Percentiles rank a stretch among this genome's conserved stretches.
Evolutionary conservation across 2,329 filamentous ascomycete species (phyloP).

Genomic region (Annulohypoxylon truncatum): DNA sequence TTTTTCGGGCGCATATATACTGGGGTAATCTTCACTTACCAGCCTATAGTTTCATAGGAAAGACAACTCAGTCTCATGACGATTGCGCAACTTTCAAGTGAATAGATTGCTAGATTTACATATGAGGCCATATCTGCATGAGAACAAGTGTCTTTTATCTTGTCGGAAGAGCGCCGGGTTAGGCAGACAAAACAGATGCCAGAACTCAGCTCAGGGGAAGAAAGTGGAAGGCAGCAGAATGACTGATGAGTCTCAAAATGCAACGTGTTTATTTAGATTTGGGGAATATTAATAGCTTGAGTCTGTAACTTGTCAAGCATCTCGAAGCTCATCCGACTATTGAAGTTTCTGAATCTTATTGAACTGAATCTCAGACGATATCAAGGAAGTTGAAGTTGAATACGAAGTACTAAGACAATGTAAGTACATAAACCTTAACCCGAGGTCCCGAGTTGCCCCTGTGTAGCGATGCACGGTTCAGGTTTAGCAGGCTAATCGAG

Average conservation of each 20-base stretch:
- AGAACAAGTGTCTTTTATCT: slow-evolving; percentile 21
- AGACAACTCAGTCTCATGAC: background rate
- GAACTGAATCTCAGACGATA: background rate
- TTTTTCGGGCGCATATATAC: background rate
- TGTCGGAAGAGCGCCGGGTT: background rate
- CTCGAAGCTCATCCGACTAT: background rate
- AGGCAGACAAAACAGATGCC: slow-evolving; percentile 32
- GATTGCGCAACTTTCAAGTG: background rate
- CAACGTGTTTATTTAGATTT: slow-evolving; percentile 25
- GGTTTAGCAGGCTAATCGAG: slow-evolving; percentile 14
- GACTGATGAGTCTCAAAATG: slow-evolving; percentile 6
- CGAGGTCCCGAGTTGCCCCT: background rate
- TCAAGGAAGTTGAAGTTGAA: slow-evolving; percentile 3
- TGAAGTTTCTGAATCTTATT: background rate
- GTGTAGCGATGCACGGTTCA: slow-evolving; percentile 22
- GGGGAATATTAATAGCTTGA: slow-evolving; percentile 2
- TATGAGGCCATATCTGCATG: slow-evolving; percentile 1
- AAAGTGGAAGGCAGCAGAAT: background rate
- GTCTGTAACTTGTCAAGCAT: background rate
- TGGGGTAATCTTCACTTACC: background rate
- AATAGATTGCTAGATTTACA: slow-evolving; percentile 8
- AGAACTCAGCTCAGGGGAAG: background rate
- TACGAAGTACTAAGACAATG: background rate
- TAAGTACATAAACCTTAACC: slow-evolving; percentile 1
- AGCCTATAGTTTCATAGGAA: background rate